A percentile compares a stretch with the other conserved stretches of the same genome.
These are phyloP conservation scores for Penicillium lividum DNA, from an alignment of 495 filamentous ascomycete genomes.

Conservation along the genomic window DNA sequence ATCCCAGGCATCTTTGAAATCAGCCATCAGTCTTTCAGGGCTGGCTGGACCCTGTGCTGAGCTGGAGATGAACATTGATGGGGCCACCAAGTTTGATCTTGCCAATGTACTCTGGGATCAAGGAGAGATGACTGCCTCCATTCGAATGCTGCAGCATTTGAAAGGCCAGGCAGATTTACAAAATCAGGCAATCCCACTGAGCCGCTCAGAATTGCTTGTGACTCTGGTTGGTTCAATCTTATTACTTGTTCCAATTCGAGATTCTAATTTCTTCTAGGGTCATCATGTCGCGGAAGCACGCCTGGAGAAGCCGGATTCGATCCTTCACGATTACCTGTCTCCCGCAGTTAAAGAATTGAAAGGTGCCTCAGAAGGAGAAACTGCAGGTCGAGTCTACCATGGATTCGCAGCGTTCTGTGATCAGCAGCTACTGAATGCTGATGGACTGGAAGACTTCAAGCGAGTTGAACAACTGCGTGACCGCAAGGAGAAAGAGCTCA, in stretches of 20 bases:
- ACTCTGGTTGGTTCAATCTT: constrained; percentile 61
- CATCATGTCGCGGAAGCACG: constrained; percentile 88
- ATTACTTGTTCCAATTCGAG: not conserved
- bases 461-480: constrained; percentile 77
- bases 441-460: constrained; percentile 79
- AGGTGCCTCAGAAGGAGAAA: constrained; percentile 64
- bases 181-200: constrained; percentile 71
- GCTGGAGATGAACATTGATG: constrained; percentile 72
- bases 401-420: constrained; percentile 96
- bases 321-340: constrained; percentile 79
- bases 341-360: constrained; percentile 80
- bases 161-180: constrained; percentile 61
- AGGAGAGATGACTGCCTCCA: constrained; percentile 87
- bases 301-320: constrained; percentile 88
- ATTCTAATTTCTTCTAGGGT: constrained; percentile 49
- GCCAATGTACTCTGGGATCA: constrained; percentile 94
- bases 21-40: constrained; percentile 75
- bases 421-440: constrained; percentile 81
- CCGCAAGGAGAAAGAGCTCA: constrained; percentile 76
- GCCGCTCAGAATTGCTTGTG: constrained; percentile 77
- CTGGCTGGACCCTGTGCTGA: constrained; percentile 66
- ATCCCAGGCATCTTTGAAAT: constrained; percentile 80
- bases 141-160: constrained; percentile 79
- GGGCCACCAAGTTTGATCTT: constrained; percentile 71
- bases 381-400: constrained; percentile 87